Evolutionary conservation across 2,329 filamentous ascomycete genomes (phyloP).

Genomic region (Diaporthe destruens): DNA sequence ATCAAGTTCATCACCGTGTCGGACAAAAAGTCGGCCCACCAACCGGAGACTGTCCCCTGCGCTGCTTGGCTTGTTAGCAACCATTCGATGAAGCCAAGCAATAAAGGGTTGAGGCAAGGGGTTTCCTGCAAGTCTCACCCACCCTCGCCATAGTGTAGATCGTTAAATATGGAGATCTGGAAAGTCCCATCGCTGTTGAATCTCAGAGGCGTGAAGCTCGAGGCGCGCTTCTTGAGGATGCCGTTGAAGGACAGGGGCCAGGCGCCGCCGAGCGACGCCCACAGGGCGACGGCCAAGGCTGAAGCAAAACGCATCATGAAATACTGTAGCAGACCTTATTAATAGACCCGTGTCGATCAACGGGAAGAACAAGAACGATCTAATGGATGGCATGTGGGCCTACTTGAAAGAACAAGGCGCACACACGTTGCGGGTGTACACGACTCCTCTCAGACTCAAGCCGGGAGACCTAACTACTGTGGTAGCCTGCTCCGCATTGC

Average conservation of each 20-base stretch:
- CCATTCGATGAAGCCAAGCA: slow-evolving; percentile 47
- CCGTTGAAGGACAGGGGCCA: slow-evolving; percentile 15
- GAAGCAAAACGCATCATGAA: background rate
- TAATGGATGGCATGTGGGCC: background rate
- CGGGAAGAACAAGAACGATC: background rate
- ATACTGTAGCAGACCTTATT: background rate
- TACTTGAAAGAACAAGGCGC: background rate
- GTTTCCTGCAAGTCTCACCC: slow-evolving; percentile 35
- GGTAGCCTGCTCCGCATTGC: slow-evolving; percentile 8
- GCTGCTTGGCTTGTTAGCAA: slow-evolving; percentile 55
- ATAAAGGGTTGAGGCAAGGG: slow-evolving; percentile 48
- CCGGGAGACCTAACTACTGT: background rate
- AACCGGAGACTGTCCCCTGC: slow-evolving; percentile 9
- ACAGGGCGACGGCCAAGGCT: background rate
- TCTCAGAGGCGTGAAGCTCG: slow-evolving; percentile 19
- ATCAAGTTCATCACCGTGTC: slow-evolving; percentile 60
- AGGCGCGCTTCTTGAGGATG: slow-evolving; percentile 13
- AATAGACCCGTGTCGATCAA: background rate
- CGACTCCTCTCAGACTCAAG: background rate
- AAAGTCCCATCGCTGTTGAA: slow-evolving; percentile 36
- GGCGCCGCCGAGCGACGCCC: background rate
- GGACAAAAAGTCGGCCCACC: slow-evolving; percentile 10
- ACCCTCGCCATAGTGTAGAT: slow-evolving; percentile 68
- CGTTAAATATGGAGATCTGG: slow-evolving; percentile 45
- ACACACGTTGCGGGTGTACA: background rate